Percentiles rank a stretch among this genome's conserved stretches.
phyloP scores from a whole-genome alignment of 495 filamentous ascomycete genomes.

The Xylaria flabelliformis region DNA sequence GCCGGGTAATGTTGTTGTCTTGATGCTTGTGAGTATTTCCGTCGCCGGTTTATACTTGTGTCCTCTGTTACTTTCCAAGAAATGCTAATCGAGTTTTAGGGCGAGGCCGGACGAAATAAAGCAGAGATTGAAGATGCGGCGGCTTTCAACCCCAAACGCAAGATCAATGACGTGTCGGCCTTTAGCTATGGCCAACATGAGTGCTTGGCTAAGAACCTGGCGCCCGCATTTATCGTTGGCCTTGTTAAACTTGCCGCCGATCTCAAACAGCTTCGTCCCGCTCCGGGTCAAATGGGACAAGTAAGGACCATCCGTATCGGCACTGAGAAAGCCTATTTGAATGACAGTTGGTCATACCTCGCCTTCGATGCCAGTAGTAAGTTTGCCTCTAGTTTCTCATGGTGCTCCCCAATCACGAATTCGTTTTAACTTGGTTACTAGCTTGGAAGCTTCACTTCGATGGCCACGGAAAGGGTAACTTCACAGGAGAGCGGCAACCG shows the following conservation, averaged over 20 bases:
- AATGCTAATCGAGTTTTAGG: slow-evolving; percentile 29
- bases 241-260: slow-evolving; percentile 44
- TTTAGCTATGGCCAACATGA: slow-evolving; percentile 45
- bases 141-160: slow-evolving; percentile 35
- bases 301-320: slow-evolving; percentile 45
- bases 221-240: slow-evolving; percentile 35
- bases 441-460: slow-evolving; percentile 38
- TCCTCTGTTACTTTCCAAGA: neutral
- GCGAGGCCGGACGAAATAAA: slow-evolving; percentile 39
- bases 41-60: neutral
- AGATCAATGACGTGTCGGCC: slow-evolving; percentile 26
- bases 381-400: slow-evolving; percentile 13
- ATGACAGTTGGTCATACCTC: slow-evolving; percentile 50
- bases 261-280: slow-evolving; percentile 46
- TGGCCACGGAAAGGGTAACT: slow-evolving; percentile 32
- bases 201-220: slow-evolving; percentile 40
- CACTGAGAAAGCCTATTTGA: slow-evolving; percentile 43
- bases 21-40: slow-evolving; percentile 41
- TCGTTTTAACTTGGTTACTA: slow-evolving; percentile 27
- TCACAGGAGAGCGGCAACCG: slow-evolving; percentile 30
- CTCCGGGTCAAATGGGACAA: slow-evolving; percentile 46
- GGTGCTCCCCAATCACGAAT: neutral
- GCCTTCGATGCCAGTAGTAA: slow-evolving; percentile 46
- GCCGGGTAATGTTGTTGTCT: slow-evolving; percentile 37
- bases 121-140: slow-evolving; percentile 31